Percentiles rank a stretch among this genome's conserved stretches.
phyloP scores from a whole-genome alignment of 163 green algal genomes.

The Scenedesmus sp. region DNA sequence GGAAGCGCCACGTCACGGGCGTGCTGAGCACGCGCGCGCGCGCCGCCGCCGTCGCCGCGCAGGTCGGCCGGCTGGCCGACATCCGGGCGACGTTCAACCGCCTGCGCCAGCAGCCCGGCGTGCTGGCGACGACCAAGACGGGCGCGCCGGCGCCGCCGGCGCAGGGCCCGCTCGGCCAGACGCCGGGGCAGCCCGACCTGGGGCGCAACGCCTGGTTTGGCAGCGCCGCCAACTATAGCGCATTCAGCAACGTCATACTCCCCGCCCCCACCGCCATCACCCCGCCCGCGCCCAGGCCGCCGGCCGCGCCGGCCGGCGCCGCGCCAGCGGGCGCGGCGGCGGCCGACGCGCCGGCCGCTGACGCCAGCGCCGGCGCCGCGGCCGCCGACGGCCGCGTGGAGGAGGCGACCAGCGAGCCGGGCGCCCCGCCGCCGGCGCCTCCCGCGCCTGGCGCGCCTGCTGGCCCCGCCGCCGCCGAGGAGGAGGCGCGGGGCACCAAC shows the following conservation, averaged over 20 bases:
- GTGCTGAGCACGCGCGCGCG: too few relatives aligned
- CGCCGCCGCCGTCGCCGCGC: too few relatives aligned
- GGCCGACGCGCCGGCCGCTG: neutral
- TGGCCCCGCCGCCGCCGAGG: too few relatives aligned
- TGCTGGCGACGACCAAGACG: neutral
- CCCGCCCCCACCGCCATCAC: too few relatives aligned
- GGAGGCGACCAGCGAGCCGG: too few relatives aligned
- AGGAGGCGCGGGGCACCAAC: too few relatives aligned
- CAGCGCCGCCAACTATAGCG: constrained; percentile 17
- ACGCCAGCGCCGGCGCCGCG: neutral
- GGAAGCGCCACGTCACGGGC: too few relatives aligned
- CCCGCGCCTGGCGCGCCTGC: too few relatives aligned
- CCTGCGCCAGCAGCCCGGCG: constrained; percentile 3
- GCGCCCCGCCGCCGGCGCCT: too few relatives aligned
- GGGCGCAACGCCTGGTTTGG: constrained; percentile 12
- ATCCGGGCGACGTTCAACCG: constrained; percentile 37
- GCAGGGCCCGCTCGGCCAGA: neutral
- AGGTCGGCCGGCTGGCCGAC: constrained; percentile 4
- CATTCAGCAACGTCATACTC: constrained; percentile 24
- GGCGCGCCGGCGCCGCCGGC: neutral
- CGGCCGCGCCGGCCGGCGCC: neutral
- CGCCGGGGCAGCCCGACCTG: constrained; percentile 5
- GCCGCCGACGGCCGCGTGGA: neutral
- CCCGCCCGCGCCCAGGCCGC: too few relatives aligned
- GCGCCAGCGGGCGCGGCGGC: neutral